A percentile compares a stretch with the other conserved stretches of the same genome.
Evolutionary conservation across 129 eudicot species (phyloP).

Genomic region (Lonicera japonica): DNA sequence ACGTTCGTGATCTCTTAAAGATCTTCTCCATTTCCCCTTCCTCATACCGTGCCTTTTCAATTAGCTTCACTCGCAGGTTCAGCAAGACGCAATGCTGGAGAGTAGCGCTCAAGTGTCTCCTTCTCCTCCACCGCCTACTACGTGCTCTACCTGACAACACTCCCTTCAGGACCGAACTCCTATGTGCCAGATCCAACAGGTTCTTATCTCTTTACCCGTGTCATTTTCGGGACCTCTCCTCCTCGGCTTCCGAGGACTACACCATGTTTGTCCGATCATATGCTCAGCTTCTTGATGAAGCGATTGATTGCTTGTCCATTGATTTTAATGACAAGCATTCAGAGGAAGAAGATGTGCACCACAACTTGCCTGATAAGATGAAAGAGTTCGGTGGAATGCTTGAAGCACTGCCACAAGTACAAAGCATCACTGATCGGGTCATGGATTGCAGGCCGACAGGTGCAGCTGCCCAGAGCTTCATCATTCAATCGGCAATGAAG

Average conservation of each 20-base stretch:
- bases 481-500: constrained; percentile 50
- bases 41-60: constrained; percentile 39
- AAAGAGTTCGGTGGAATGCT: constrained; percentile 24
- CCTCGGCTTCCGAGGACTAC: constrained; percentile 47
- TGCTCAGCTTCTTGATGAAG: constrained; percentile 58
- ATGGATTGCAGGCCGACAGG: constrained; percentile 61
- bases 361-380: constrained; percentile 25
- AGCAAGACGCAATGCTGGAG: constrained; percentile 51
- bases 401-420: constrained; percentile 46
- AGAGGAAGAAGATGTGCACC: background rate
- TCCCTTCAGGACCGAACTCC: constrained; percentile 45
- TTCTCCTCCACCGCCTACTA: constrained; percentile 67
- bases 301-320: constrained; percentile 30
- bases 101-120: constrained; percentile 62
- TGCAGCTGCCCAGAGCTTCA: constrained; percentile 43
- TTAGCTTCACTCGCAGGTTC: constrained; percentile 45
- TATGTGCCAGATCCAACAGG: constrained; percentile 45
- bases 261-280: constrained; percentile 49
- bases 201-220: constrained; percentile 48
- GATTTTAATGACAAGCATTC: constrained; percentile 9
- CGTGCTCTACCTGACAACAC: constrained; percentile 39
- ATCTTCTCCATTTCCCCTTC: constrained; percentile 46
- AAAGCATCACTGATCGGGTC: constrained; percentile 47
- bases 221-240: constrained; percentile 50
- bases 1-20: constrained; percentile 50